Evolutionary conservation across 305 asterid species (phyloP), one percentile per base, ranked within the genome.

Genomic region (Fraxinus xanthoxyloides): DNA sequence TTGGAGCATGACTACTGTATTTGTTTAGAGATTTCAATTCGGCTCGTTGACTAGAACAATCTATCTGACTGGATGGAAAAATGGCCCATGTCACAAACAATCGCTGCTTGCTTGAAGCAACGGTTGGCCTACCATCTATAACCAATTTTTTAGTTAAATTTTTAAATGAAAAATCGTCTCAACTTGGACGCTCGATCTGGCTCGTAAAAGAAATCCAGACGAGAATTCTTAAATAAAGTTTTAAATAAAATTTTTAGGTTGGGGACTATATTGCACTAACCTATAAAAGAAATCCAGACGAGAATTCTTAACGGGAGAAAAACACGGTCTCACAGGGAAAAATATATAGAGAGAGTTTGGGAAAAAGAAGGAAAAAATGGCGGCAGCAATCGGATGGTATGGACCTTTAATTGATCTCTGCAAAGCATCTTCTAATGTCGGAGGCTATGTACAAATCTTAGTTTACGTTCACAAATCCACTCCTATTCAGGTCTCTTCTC

Each of bases 341-440:
- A 63, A 21, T 21, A 21, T 21, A 21, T 8, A 63, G 73, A 4
- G 19, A 65, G 0, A 24, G 17, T 15, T 59, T 7, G 28, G 24
- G 23, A 7, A 24, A 3, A 1, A 3, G 12, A 63, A 9, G 17
- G 15, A 26, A 12, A 23, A 30, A 2, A 40, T 89, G 92, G 90
- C 91, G 85, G 93, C 97, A 67, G 85, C 90, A 75, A 90, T 91
- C 69, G 93, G 94, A 72, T 91, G 95, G 92, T 92, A 92, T 80
- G 95, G 95, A 65, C 97, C 95, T 35, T 82, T 92, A 24, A 90
- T 93, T 40, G 94, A 91, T 82, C 94, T 90, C 69, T 79, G 86
- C 83, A 85, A 84, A 65, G 92, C 94, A 15, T 80, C 88, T 38
- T 82, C 92, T 43, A 87, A 91, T 86, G 69, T 90, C 74, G 95